Percentiles rank a stretch among this genome's conserved stretches.
Conservation (phyloP, 1,284 basidiomycete genomes). For the Heliocybe sulcata region DNA sequence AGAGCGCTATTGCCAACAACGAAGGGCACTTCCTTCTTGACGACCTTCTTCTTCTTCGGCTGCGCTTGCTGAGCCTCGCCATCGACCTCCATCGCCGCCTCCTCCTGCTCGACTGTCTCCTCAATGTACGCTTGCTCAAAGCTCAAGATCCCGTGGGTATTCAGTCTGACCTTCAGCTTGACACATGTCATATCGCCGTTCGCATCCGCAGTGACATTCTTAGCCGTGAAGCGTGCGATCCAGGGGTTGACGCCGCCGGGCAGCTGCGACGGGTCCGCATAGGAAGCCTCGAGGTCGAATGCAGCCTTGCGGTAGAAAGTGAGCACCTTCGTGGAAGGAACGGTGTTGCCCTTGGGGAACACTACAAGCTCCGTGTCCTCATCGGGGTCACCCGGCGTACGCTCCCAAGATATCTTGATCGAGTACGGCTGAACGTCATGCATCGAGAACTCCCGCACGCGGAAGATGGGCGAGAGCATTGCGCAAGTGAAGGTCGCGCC, state of each 20-base stretch:
- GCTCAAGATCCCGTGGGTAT: constrained; percentile 78
- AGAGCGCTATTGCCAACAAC: constrained; percentile 57
- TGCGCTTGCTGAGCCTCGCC: constrained; percentile 42
- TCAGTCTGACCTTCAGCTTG: constrained; percentile 85
- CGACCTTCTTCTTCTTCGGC: constrained; percentile 72
- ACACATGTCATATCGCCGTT: constrained; percentile 73
- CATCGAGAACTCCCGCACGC: constrained; percentile 86
- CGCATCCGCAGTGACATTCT: constrained; percentile 63
- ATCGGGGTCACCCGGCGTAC: constrained; percentile 65
- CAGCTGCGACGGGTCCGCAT: constrained; percentile 62
- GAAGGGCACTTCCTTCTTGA: constrained; percentile 78
- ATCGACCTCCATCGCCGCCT: constrained; percentile 67
- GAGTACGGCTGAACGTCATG: constrained; percentile 81
- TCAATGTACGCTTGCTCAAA: constrained; percentile 85
- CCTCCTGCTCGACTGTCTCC: constrained; percentile 76
- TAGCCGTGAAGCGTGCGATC: constrained; percentile 75
- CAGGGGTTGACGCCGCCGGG: constrained; percentile 80
- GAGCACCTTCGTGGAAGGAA: constrained; percentile 90
- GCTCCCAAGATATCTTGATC: constrained; percentile 84
- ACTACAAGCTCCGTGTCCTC: constrained; percentile 87
- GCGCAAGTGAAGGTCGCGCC: constrained; percentile 94
- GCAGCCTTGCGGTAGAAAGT: constrained; percentile 87
- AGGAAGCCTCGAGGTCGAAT: constrained; percentile 82
- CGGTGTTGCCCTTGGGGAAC: constrained; percentile 74
- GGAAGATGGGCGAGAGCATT: constrained; percentile 92